Conservation (phyloP, 2,329 filamentous ascomycete genomes). For the Parascedosporium putredinis region DNA sequence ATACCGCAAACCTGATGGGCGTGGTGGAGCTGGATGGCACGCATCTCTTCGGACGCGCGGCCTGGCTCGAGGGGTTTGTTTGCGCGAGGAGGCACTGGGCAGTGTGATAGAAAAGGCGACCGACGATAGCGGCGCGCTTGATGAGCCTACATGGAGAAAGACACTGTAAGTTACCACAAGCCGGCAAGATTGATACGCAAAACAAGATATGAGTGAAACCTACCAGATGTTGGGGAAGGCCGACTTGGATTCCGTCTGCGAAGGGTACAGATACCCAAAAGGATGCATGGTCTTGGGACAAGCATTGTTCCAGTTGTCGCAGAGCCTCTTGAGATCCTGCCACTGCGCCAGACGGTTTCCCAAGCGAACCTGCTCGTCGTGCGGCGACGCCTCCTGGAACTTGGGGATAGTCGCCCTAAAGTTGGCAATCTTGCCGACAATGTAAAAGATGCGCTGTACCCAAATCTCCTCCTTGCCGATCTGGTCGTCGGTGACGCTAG, state of each 20-base stretch:
- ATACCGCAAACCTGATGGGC: conserved; percentile 84
- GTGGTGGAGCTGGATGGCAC: conserved; percentile 58
- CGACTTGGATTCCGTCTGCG: conserved; percentile 58
- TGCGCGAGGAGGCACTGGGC: conserved; percentile 72
- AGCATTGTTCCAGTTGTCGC: conserved; percentile 68
- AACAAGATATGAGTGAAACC: conserved; percentile 17
- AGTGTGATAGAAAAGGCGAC: conserved; percentile 81
- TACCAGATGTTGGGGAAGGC: conserved; percentile 81
- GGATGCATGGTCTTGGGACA: conserved; percentile 83
- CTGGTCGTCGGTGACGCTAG: conserved; percentile 1
- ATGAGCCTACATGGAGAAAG: conserved; percentile 48
- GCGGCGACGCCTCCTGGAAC: conserved; percentile 46
- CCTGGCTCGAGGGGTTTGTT: conserved; percentile 60
- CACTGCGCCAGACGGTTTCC: conserved; percentile 64
- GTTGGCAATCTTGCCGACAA: conserved; percentile 77
- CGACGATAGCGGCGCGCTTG: conserved; percentile 71
- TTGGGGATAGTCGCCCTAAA: conserved; percentile 63
- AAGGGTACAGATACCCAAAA: conserved; percentile 63
- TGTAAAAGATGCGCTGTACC: conserved; percentile 82
- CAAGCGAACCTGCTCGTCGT: conserved; percentile 52
- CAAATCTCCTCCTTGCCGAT: conserved; percentile 66
- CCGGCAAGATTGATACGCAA: neutral
- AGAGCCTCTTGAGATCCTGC: conserved; percentile 68
- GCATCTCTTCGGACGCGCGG: conserved; percentile 55
- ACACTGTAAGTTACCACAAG: neutral